Evolutionary conservation across 1,284 basidiomycete species (phyloP), one percentile per base, ranked within the genome.

Genomic region (Meripilus lineatus): DNA sequence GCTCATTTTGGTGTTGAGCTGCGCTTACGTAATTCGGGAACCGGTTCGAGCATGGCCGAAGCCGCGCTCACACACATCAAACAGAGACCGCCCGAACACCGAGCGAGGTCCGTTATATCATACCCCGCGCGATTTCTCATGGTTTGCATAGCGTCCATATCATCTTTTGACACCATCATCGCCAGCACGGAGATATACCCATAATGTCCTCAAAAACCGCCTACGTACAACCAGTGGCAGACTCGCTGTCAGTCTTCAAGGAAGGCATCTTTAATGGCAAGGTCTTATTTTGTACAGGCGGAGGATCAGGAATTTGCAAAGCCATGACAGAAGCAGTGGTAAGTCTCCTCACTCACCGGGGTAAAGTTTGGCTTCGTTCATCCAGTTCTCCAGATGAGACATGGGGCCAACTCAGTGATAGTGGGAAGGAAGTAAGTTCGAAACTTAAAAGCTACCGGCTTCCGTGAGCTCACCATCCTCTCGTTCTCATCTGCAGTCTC

Each of bases 211-310:
- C n/a, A n/a, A n/a, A n/a, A n/a, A n/a, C n/a, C n/a, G n/a, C 28
- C 28, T 30, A 30, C 28, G n/a, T 30, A 30, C 28, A 30, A 30
- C 28, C 28, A 1, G 58, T 75, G 8, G 65, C 67, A 22, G 66
- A 69, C 48, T 86, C 85, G 2, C 74, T 69, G 0, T 58, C 73
- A 23, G 71, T 87, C 35, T 96, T 95, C 74, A 81, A 79, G 54
- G 60, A 71, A 3, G 84, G 90, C 56, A 73, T 96, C 32, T 96
- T 96, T 77, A 80, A 83, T 53, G 92, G 89, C 55, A 96, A 94
- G 63, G 93, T 97, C 11, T 74, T 95, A 15, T 95, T 98, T 68
- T 93, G 89, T 64, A 96, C 93, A 1, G 90, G 89, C 37, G 89
- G 89, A 40, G 80, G 89, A 5, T 89, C 88, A 49, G 94, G 94